Conservation (phyloP, 2,329 filamentous ascomycete genomes). For the Claviceps africana region DNA sequence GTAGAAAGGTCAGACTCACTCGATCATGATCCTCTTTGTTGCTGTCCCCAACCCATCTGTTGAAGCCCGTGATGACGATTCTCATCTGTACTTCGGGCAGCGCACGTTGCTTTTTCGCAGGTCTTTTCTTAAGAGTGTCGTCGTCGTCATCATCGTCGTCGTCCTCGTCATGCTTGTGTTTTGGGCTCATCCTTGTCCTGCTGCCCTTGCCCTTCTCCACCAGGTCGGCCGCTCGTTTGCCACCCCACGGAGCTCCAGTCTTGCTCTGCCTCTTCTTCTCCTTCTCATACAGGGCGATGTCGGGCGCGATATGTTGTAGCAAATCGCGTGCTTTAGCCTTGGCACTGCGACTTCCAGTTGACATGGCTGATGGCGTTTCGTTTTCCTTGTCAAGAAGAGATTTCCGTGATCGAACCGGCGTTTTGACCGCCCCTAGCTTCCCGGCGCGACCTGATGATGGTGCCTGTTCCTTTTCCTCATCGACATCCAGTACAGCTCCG, state of each 20-base stretch:
- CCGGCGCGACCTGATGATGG: slow-evolving; percentile 16
- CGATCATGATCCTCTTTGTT: slow-evolving; percentile 68
- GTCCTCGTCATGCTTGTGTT: slow-evolving; percentile 27
- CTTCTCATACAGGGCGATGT: slow-evolving; percentile 84
- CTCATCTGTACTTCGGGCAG: slow-evolving; percentile 54
- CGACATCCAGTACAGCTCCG: slow-evolving; percentile 30
- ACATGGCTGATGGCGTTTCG: slow-evolving; percentile 53
- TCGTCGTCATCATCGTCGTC: slow-evolving; percentile 33
- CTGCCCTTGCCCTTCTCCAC: slow-evolving; percentile 39
- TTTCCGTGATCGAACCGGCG: slow-evolving; percentile 28
- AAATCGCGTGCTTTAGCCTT: slow-evolving; percentile 72
- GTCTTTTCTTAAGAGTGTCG: slow-evolving; percentile 29
- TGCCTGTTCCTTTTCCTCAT: slow-evolving; percentile 19
- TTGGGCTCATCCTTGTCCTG: slow-evolving; percentile 25
- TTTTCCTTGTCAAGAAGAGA: slow-evolving; percentile 63
- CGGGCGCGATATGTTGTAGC: slow-evolving; percentile 63
- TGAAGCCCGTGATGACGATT: slow-evolving; percentile 72
- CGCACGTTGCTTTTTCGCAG: slow-evolving; percentile 49
- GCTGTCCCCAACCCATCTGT: slow-evolving; percentile 61
- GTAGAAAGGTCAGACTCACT: slow-evolving; percentile 35
- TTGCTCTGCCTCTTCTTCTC: slow-evolving; percentile 64
- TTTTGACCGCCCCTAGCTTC: slow-evolving; percentile 13
- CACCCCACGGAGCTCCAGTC: slow-evolving; percentile 41
- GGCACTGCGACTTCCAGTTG: slow-evolving; percentile 68
- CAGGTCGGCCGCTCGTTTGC: slow-evolving; percentile 46